Conservation (phyloP, 1,139 yeast species). For the Eremothecium cymbalariae region DNA sequence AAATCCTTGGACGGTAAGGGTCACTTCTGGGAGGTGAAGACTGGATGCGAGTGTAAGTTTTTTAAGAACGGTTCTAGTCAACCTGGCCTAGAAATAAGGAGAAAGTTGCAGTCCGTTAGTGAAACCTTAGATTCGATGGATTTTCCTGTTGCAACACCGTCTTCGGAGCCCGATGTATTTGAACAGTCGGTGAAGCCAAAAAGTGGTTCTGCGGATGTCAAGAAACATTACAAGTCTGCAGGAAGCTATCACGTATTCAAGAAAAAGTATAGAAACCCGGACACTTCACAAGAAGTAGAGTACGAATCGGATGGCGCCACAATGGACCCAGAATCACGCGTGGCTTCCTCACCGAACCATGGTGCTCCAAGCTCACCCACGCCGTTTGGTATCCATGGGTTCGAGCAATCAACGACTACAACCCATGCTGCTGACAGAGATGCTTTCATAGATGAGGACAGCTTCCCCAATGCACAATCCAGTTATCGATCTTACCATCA, state of each 20-base stretch:
- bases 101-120: slow-evolving; percentile 10
- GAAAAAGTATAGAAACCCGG: slow-evolving; percentile 5
- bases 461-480: neutral
- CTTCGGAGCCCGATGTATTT: slow-evolving; percentile 1
- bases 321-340: neutral
- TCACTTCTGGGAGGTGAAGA: slow-evolving; percentile 88
- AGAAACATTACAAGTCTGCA: neutral
- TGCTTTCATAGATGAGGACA: neutral
- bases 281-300: slow-evolving; percentile 5
- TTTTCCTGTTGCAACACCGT: neutral
- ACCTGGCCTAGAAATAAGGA: slow-evolving; percentile 24
- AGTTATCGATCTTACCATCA: neutral
- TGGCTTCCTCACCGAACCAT: neutral
- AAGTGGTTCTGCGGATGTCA: neutral
- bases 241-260: slow-evolving; percentile 4
- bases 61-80: slow-evolving; percentile 39
- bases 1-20: slow-evolving; percentile 95
- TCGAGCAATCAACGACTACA: neutral
- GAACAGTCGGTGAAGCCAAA: neutral
- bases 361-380: slow-evolving; percentile 1
- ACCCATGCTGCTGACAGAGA: neutral
- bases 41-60: slow-evolving; percentile 76
- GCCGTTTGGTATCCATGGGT: neutral
- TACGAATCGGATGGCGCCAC: slow-evolving; percentile 3
- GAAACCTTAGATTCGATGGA: neutral